Percentiles rank a stretch among this genome's conserved stretches.
Conservation (phyloP, 2,329 filamentous ascomycete species). For the Fusarium concolor region DNA sequence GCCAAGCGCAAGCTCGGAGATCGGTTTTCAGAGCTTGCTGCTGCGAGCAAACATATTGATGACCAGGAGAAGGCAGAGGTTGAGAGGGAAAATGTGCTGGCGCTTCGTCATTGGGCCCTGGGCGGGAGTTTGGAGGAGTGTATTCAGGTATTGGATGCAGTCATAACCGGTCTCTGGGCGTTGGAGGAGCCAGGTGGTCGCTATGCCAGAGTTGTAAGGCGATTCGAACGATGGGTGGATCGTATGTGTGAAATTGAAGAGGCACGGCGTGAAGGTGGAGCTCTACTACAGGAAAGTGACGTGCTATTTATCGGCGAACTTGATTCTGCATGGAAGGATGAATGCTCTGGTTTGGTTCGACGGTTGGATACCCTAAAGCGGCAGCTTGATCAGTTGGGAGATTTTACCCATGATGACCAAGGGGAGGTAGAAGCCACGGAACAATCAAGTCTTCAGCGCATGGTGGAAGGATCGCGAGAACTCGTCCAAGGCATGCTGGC, state of each 20-base stretch:
- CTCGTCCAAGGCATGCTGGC: constrained; percentile 69
- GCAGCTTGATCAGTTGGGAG: constrained; percentile 61
- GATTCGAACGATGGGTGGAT: constrained; percentile 71
- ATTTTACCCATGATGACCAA: constrained; percentile 21
- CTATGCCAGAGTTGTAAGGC: constrained; percentile 65
- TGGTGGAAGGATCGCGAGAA: constrained; percentile 60
- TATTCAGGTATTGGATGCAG: constrained; percentile 67
- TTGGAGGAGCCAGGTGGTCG: constrained; percentile 67
- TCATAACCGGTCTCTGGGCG: constrained; percentile 68
- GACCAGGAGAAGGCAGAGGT: constrained; percentile 56
- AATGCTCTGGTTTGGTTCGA: constrained; percentile 63
- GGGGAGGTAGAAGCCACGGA: constrained; percentile 22
- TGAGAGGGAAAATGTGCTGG: constrained; percentile 64
- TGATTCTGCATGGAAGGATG: constrained; percentile 68
- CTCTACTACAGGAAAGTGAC: constrained; percentile 51
- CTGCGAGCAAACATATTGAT: constrained; percentile 51
- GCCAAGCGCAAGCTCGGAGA: constrained; percentile 61
- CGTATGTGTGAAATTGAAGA: constrained; percentile 60
- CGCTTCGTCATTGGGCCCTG: constrained; percentile 63
- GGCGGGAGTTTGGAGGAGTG: constrained; percentile 63
- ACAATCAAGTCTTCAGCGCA: constrained; percentile 56
- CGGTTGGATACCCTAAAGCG: constrained; percentile 66
- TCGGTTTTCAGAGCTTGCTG: constrained; percentile 57
- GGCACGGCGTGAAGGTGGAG: constrained; percentile 54
- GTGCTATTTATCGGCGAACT: constrained; percentile 66